Evolutionary conservation across 2,329 filamentous ascomycete species (phyloP), one percentile per base, ranked within the genome.

Genomic region (Neoascochyta sp.): DNA sequence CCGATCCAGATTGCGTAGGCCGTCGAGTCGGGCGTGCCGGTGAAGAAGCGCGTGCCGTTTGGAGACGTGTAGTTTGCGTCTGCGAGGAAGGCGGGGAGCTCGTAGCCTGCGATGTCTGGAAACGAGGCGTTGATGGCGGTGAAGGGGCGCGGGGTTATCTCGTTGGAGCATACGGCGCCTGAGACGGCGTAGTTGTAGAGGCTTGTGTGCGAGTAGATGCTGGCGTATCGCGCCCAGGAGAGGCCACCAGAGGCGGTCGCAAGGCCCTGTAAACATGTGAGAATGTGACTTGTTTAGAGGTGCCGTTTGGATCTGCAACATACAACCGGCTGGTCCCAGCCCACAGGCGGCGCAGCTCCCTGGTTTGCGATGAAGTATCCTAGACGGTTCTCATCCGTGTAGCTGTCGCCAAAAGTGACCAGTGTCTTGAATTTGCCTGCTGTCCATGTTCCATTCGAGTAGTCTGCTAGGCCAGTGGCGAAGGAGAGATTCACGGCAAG

Each of bases 1-100:
- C 85, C 85, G 47, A 89, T 87, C 82, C 82, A 89, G 28, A 89
- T 73, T 1, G 78, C 72, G 50, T 87, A 89, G 3, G 86, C 78
- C 0, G 83, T 86, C 41, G 80, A 78, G 16, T 74, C 62, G 2
- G 71, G 47, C 2, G 67, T 69, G 24, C 66, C 64, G 18, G 59
- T 52, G 34, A 74, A 59, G 35, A 75, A 60, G 5, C 61, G 59
- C 1, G 53, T 63, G 30, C 64, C 65, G 31, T 65, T 62, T 1
- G 56, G 38, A 9, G 41, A 34, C 18, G 13, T 24, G 32, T 52
- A 54, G 9, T 51, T 57, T 42, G 44, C 62, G 51, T 73, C 69
- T 7, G 67, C 64, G 19, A 69, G 45, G 52, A 68, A 73, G 16
- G 69, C 67, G 3, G 69, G 68, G 1, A 71, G 37, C 32, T 72